Evolutionary conservation across 164 flowering plant genomes (phyloP).

Genomic region (Chimonanthus salicifolius): DNA sequence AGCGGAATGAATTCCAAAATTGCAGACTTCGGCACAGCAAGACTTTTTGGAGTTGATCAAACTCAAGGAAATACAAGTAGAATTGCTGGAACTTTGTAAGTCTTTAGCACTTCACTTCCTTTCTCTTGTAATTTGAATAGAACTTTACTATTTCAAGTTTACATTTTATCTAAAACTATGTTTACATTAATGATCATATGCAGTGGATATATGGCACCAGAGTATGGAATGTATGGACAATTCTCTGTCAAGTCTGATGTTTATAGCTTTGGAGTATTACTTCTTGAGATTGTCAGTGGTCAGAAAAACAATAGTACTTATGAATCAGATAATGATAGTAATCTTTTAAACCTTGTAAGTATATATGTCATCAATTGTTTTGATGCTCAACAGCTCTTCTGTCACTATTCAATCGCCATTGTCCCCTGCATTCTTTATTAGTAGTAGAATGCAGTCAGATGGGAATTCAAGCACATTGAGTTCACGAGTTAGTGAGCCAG

Average conservation of each 20-base stretch:
- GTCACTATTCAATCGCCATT: neutral
- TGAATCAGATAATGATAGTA: neutral
- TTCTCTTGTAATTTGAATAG: too few relatives aligned
- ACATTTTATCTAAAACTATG: too few relatives aligned
- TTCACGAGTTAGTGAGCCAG: too few relatives aligned
- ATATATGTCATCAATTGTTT: neutral
- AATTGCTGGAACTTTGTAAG: slow-evolving; percentile 40
- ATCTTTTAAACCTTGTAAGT: neutral
- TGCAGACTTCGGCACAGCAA: slow-evolving; percentile 52
- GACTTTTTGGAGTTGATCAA: slow-evolving; percentile 29
- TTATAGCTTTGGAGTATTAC: neutral
- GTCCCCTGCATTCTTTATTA: neutral
- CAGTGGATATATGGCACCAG: neutral
- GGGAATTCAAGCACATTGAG: too few relatives aligned
- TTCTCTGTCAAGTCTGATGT: neutral
- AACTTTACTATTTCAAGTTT: too few relatives aligned
- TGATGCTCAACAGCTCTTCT: neutral
- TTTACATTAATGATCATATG: too few relatives aligned
- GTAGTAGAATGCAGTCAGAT: neutral
- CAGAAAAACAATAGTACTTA: neutral
- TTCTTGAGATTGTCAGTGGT: neutral
- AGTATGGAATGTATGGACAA: neutral
- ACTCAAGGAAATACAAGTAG: slow-evolving; percentile 18
- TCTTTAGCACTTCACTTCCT: neutral
- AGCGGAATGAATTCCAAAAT: slow-evolving; percentile 39